These are phyloP conservation scores for Atractiella rhizophila DNA, from an alignment of 768 basidiomycete genomes.

Conservation along the genomic window DNA sequence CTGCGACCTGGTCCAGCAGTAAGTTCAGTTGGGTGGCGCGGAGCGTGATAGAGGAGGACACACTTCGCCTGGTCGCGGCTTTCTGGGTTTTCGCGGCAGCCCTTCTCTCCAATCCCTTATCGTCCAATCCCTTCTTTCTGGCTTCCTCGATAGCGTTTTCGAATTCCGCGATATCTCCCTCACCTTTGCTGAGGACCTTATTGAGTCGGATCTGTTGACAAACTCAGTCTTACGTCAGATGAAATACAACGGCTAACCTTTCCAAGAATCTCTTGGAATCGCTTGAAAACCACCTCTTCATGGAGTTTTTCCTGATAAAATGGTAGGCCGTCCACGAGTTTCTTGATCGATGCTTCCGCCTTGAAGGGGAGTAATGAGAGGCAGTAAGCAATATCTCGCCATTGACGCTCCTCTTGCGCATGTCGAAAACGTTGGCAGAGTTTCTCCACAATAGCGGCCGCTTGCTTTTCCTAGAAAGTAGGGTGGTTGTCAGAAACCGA, in stretches of 20 bases:
- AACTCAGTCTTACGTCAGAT: not conserved
- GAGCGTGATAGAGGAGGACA: too few species aligned
- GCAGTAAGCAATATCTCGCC: constrained; percentile 93
- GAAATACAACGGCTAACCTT: constrained; percentile 32
- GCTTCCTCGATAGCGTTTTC: constrained; percentile 65
- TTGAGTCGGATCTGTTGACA: constrained; percentile 47
- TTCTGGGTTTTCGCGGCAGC: too few species aligned
- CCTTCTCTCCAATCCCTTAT: constrained; percentile 32
- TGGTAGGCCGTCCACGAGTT: constrained; percentile 64
- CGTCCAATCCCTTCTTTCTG: constrained; percentile 63
- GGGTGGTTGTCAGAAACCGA: too few species aligned
- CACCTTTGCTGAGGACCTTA: constrained; percentile 83
- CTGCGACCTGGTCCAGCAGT: too few species aligned
- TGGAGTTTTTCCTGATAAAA: constrained; percentile 92
- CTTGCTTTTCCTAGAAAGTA: constrained; percentile 56
- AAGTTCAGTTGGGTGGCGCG: too few species aligned
- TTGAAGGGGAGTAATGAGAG: constrained; percentile 86
- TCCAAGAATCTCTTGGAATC: constrained; percentile 68
- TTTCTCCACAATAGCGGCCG: constrained; percentile 88
- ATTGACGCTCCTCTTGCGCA: constrained; percentile 67
- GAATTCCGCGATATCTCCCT: constrained; percentile 81
- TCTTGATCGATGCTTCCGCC: constrained; percentile 85
- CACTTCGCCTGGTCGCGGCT: too few species aligned
- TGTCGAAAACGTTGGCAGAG: constrained; percentile 84
- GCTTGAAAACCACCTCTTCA: constrained; percentile 49